Evolutionary conservation across 2,329 filamentous ascomycete genomes (phyloP), one percentile per base, ranked within the genome.

Genomic region (Juglanconis sp.): DNA sequence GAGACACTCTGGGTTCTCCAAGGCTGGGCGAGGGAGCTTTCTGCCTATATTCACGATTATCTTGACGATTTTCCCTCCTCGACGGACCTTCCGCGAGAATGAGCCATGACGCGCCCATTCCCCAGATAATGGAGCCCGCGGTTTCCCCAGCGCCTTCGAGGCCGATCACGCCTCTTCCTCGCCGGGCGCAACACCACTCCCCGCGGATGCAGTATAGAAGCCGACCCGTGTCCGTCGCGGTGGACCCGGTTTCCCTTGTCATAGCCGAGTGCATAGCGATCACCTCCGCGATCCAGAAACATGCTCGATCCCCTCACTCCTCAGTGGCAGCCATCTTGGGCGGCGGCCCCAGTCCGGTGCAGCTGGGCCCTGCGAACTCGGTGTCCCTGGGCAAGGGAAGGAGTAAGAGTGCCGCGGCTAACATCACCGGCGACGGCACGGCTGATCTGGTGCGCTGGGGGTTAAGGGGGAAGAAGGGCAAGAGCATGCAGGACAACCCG

Each of bases 181-280:
- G 70, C 51, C 67, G 69, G 42, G 57, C 60, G 49, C 65, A 61
- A 34, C 55, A 64, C 40, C 57, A 68, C 53, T 65, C 73, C 6
- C 70, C 79, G 74, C 64, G 82, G 64, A 84, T 84, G 77, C 80
- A 84, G 66, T 86, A 86, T 68, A 78, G 83, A 68, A 85, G 80
- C 68, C 81, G 83, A 17, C 83, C 83, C 6, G 81, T 93, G 36
- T 86, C 90, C 38, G 91, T 96, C 64, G 91, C 93, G 48, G 89
- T 96, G 66, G 91, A 96, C 70, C 92, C 93, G 1, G 88, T 96
- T 60, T 93, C 92, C 53, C 81, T 99, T 68, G 92, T 99, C 66
- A 96, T 96, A 65, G 96, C 94, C 76, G 95, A 99, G 87, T 99
- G 95, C 76, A 98, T 98, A 72, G 94, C 93, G 50, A 94, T 99